These are phyloP conservation scores for Madurella fahalii DNA, from an alignment of 2,329 filamentous ascomycete genomes.

Conservation along the genomic window DNA sequence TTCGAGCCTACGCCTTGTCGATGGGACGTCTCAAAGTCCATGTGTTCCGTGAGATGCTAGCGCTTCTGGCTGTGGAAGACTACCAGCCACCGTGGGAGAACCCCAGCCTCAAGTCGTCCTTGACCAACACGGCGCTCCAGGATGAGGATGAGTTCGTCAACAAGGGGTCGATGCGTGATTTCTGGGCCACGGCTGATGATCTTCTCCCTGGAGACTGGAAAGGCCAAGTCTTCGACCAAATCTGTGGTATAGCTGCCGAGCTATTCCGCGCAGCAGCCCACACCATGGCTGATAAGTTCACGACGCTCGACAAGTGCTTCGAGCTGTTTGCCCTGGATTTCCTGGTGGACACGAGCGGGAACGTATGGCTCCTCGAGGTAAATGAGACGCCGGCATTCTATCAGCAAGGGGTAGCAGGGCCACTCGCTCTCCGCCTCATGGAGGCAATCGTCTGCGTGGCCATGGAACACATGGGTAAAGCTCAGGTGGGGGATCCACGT, in stretches of 20 bases:
- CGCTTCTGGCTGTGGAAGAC: constrained; percentile 33
- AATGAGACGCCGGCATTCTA: constrained; percentile 40
- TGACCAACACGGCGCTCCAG: constrained; percentile 38
- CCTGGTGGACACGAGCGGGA: constrained; percentile 31
- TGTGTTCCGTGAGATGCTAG: constrained; percentile 36
- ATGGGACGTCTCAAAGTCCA: constrained; percentile 37
- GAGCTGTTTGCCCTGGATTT: constrained; percentile 38
- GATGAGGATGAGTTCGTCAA: constrained; percentile 32
- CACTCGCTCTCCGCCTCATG: constrained; percentile 34
- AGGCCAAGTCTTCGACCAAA: constrained; percentile 31
- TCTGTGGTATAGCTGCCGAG: constrained; percentile 33
- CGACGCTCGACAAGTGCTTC: constrained; percentile 35
- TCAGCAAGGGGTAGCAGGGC: constrained; percentile 32
- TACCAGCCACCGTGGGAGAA: constrained; percentile 37
- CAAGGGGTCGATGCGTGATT: constrained; percentile 34
- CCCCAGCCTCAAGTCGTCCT: constrained; percentile 31
- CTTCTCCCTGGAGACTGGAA: constrained; percentile 35
- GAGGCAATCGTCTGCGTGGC: constrained; percentile 33
- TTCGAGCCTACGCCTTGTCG: constrained; percentile 34
- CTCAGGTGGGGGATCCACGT: constrained; percentile 9
- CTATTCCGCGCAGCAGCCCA: constrained; percentile 34
- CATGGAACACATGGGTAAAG: constrained; percentile 34
- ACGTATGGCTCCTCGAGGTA: constrained; percentile 35
- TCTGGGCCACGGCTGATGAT: constrained; percentile 26
- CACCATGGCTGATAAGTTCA: constrained; percentile 39